phyloP scores from a whole-genome alignment of 495 filamentous ascomycete species.

The Neurospora pannonica region DNA sequence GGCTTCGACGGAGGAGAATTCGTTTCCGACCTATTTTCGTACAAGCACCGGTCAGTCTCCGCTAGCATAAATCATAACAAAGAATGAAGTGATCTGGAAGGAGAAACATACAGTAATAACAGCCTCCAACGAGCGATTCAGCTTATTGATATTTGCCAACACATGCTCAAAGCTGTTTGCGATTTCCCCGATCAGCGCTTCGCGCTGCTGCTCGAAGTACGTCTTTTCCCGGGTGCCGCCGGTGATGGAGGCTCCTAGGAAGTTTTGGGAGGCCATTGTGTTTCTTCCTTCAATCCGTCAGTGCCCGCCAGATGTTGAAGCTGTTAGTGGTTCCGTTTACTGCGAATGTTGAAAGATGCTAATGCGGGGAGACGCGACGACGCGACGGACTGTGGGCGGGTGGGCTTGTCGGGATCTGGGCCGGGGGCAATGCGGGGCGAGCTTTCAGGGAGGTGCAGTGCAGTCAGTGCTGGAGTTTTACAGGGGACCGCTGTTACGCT shows the following conservation, averaged over 20 bases:
- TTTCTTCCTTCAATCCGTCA: no score
- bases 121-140: conserved; percentile 86
- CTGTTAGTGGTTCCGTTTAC: no score
- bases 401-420: not conserved
- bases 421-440: not conserved
- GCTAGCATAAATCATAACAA: no score
- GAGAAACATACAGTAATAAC: conserved; percentile 65
- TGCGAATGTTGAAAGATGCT: no score
- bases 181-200: conserved; percentile 67
- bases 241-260: conserved; percentile 23
- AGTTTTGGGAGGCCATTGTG: conserved; percentile 26
- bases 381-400: not conserved
- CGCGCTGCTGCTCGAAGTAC: conserved; percentile 74
- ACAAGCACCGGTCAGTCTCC: no score
- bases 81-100: no score
- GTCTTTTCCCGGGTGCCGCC: conserved; percentile 30
- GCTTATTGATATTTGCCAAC: conserved; percentile 88
- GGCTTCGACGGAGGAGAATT: conserved; percentile 92
- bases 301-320: no score
- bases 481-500: not conserved
- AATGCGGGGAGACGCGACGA: not conserved
- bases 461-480: not conserved
- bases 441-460: not conserved
- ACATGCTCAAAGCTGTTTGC: conserved; percentile 87
- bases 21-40: conserved; percentile 89